Conservation (phyloP, 2,329 filamentous ascomycete genomes). For the Pestalotiopsis sp. region DNA sequence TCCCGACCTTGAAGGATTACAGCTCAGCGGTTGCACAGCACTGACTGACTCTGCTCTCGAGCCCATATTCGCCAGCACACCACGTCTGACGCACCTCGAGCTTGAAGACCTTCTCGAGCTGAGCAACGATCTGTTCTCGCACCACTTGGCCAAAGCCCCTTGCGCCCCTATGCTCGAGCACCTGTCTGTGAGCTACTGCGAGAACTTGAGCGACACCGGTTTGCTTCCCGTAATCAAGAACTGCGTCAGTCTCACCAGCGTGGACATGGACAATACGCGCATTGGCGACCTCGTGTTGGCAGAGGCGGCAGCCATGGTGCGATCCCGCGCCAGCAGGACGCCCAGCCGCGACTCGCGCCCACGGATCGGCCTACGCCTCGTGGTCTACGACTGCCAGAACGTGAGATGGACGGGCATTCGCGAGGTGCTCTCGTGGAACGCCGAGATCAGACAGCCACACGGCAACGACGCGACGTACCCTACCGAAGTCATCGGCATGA, state of each 20-base stretch:
- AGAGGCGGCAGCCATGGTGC: conserved; percentile 82
- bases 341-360: conserved; percentile 45
- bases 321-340: conserved; percentile 58
- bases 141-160: conserved; percentile 75
- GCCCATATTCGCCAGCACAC: conserved; percentile 73
- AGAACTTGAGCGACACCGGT: conserved; percentile 79
- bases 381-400: conserved; percentile 89
- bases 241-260: conserved; percentile 68
- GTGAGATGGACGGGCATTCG: conserved; percentile 92
- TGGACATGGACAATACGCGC: conserved; percentile 93
- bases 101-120: conserved; percentile 82
- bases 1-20: conserved; percentile 80
- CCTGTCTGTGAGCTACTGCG: conserved; percentile 88
- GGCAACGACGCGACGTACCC: conserved; percentile 60
- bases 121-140: conserved; percentile 72
- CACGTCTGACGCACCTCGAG: conserved; percentile 82
- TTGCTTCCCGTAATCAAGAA: conserved; percentile 81
- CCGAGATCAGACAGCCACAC: conserved; percentile 64
- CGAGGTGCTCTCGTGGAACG: conserved; percentile 84
- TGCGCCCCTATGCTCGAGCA: conserved; percentile 75
- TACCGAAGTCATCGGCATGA: conserved; percentile 79
- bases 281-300: conserved; percentile 84
- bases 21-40: conserved; percentile 76
- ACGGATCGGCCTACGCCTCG: conserved; percentile 69
- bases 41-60: conserved; percentile 76